These are phyloP conservation scores for Astrocystis sublimbata DNA, from an alignment of 495 filamentous ascomycete genomes.

Conservation along the genomic window DNA sequence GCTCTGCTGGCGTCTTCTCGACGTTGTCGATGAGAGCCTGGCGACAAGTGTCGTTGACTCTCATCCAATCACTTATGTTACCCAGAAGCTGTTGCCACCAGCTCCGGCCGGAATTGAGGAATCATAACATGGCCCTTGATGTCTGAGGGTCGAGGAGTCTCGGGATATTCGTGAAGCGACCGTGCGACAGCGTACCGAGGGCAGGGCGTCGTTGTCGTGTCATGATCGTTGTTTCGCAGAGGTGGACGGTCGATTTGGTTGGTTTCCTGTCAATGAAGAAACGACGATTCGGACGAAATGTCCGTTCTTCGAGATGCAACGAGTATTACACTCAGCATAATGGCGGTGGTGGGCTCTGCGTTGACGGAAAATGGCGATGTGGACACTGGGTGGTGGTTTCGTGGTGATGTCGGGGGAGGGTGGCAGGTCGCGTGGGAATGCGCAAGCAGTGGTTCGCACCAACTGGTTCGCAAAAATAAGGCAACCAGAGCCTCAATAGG, in stretches of 20 bases:
- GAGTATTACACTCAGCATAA: too few relatives aligned
- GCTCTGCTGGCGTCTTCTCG: neutral
- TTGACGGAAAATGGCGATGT: neutral
- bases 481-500: too few relatives aligned
- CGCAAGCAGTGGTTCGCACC: neutral
- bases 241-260: neutral
- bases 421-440: neutral
- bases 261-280: neutral
- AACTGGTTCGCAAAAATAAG: slow-evolving; percentile 3
- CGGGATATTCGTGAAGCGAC: neutral
- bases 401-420: neutral
- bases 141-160: neutral
- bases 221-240: neutral
- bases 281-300: neutral
- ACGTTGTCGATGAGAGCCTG: neutral
- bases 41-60: neutral
- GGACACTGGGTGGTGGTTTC: neutral
- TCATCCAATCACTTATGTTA: neutral
- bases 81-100: neutral
- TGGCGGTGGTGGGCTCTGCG: neutral
- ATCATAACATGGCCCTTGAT: neutral
- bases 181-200: neutral
- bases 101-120: neutral
- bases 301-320: neutral
- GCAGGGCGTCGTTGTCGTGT: neutral